Evolutionary conservation across 768 basidiomycete genomes (phyloP), one percentile per base, ranked within the genome.

Genomic region (Mrakia hoshinonis): DNA sequence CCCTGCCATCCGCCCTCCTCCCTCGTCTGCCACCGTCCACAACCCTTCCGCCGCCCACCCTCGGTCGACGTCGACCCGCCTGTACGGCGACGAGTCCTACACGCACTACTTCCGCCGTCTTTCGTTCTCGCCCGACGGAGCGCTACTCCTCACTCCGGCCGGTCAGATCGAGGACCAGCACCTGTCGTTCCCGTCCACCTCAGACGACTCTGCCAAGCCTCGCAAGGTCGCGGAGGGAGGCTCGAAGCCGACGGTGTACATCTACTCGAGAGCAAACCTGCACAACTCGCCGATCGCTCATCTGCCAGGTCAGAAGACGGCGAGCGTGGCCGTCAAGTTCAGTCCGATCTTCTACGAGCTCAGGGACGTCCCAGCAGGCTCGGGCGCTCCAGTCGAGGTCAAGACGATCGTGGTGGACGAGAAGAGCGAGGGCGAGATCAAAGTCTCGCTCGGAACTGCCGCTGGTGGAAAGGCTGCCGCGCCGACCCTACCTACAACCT

Each of bases 71-170:
- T 52, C n/a, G 31, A 86, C 92, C 71, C 88, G 88, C 77, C 82
- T 99, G 18, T 99, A 98, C 76, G 92, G 94, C 58, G 95, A 98
- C 79, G 94, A 97, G 79, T 90, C 87, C 75, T 91, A 86, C 76
- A 92, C 92, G 4, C 92, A 94, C 76, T 99, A 98, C 82, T 99
- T 98, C 84, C 83, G 96, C 36, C 85, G 96, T 46, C 82, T 99
- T 73, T 88, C 89, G 13, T 99, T 97, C 81, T 92, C 91, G 68
- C 91, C 95, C 1, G 96, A 99, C 78, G 96, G 96, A 0, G 91
- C 88, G 12, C 82, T 99, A 46, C 83, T 99, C 55, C 82, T 98
- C 74, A 98, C 96, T 0, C 96, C 96, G 0, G 95, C 96, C 1
- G 96, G 96, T 0, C 91, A 95, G 77, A 97, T 96, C 76, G 94